Evolutionary conservation across 768 basidiomycete genomes (phyloP).

Genomic region (Amanita inopinata): DNA sequence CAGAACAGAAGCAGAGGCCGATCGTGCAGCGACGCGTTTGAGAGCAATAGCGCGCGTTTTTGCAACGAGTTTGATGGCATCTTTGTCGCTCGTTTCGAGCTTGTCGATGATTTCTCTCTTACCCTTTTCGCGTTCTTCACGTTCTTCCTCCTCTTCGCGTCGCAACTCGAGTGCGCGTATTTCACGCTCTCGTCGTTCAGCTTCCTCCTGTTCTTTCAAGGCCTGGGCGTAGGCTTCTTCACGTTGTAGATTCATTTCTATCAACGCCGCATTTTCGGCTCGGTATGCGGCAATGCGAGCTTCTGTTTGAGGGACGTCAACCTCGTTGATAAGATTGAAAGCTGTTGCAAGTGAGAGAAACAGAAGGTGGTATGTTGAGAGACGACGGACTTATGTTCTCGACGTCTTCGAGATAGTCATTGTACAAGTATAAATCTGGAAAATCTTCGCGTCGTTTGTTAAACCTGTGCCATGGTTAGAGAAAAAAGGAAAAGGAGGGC

Average conservation of each 20-base stretch:
- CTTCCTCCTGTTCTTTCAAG: constrained; percentile 72
- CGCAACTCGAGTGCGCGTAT: constrained; percentile 55
- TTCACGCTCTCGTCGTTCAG: constrained; percentile 64
- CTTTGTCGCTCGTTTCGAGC: constrained; percentile 67
- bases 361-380: constrained; percentile 5
- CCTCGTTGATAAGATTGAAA: constrained; percentile 90
- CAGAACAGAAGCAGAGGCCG: constrained; percentile 32
- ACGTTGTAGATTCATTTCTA: constrained; percentile 75
- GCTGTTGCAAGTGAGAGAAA: constrained; percentile 33
- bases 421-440: constrained; percentile 65
- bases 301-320: constrained; percentile 76
- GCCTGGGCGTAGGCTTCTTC: constrained; percentile 68
- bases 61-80: constrained; percentile 61
- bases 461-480: constrained; percentile 44
- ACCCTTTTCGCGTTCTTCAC: constrained; percentile 65
- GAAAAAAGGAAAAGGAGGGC: neutral
- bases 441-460: constrained; percentile 94
- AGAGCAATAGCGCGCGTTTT: constrained; percentile 56
- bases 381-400: constrained; percentile 65
- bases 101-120: constrained; percentile 70
- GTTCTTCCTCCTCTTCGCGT: constrained; percentile 65
- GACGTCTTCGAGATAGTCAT: constrained; percentile 93
- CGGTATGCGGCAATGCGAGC: constrained; percentile 71
- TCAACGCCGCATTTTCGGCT: constrained; percentile 71
- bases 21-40: constrained; percentile 51